Base-by-base conservation (phyloP, 2,329 filamentous ascomycete species). In the Blastomyces percursus region DNA sequence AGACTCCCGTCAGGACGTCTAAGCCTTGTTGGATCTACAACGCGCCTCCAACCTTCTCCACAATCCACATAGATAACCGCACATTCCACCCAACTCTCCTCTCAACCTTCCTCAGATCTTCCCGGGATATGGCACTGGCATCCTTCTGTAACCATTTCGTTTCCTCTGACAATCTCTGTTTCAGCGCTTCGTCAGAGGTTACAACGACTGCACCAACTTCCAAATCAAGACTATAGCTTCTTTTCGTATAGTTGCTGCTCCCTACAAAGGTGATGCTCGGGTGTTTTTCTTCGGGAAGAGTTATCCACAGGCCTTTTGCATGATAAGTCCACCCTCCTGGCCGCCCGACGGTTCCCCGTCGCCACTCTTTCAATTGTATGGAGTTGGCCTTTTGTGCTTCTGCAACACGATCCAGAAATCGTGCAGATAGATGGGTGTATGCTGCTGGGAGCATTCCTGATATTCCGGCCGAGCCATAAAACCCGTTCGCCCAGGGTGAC, bases 291-390 rank as follows among this genome's bases (percentile, higher is more conserved):
- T 81, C 79, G 46, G 72, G 77, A 48, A 78, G 80, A 0, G 89
- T 90, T 32, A 96, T 81, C 93, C 93, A 97, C 1, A 97, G 80
- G 0, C 94, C 94, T 76, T 99, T 99, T 57, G 94, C 94, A 70
- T 99, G 94, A 75, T 99, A 99, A 0, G 93, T 96, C 94, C 95
- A 99, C 0, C 91, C 93, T 0, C 81, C 90, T 0, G 89, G 86
- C 69, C 91, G 83, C 21, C 89, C 89, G 2, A 96, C 89, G 0
- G 86, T 89, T 9, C 94, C 94, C 55, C 82, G 82, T 7, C 87
- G 84, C 94, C 94, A 99, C 76, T 99, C 94, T 65, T 90, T 89
- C 3, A 99, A 79, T 3, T 83, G 76, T 35, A 96, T 88, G 11
- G 82, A 80, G 1, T 81, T 77, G 12, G 79, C 80, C 4, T 82